A percentile compares a stretch with the other conserved stretches of the same genome.
These are phyloP conservation scores for Colletotrichum sp. DNA, from an alignment of 2,329 filamentous ascomycete species.

Conservation along the genomic window DNA sequence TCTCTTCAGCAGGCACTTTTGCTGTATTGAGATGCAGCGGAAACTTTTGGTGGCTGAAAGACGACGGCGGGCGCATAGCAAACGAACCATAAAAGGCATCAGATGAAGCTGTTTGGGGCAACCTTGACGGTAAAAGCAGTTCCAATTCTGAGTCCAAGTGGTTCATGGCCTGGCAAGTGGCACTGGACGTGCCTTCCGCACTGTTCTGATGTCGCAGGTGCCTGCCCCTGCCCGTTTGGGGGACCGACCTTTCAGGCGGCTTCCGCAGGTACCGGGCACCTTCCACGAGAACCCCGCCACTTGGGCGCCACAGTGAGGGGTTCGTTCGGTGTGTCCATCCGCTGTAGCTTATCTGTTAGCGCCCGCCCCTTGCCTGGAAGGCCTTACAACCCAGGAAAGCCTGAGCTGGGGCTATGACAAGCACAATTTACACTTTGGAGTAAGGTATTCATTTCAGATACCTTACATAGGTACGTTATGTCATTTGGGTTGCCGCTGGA, in stretches of 20 bases:
- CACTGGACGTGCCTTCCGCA: neutral
- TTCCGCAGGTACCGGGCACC: neutral
- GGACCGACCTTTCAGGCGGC: neutral
- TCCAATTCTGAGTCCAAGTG: neutral
- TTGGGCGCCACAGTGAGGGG: neutral
- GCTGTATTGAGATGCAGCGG: neutral
- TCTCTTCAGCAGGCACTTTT: neutral
- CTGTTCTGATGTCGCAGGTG: neutral
- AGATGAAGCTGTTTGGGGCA: neutral
- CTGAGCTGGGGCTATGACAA: neutral
- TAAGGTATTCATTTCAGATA: neutral
- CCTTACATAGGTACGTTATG: neutral
- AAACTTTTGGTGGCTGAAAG: neutral
- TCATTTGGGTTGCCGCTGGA: neutral
- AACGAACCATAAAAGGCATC: neutral
- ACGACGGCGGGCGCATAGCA: neutral
- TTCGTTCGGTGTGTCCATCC: neutral
- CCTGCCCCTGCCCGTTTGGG: neutral
- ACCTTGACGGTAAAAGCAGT: neutral
- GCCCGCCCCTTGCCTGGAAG: neutral
- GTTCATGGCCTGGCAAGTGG: constrained; percentile 10
- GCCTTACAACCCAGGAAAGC: neutral
- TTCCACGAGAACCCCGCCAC: neutral
- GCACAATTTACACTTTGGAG: neutral
- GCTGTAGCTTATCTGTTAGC: neutral